phyloP scores from a whole-genome alignment of 208 protist species.

The Phytomonas sp. region DNA sequence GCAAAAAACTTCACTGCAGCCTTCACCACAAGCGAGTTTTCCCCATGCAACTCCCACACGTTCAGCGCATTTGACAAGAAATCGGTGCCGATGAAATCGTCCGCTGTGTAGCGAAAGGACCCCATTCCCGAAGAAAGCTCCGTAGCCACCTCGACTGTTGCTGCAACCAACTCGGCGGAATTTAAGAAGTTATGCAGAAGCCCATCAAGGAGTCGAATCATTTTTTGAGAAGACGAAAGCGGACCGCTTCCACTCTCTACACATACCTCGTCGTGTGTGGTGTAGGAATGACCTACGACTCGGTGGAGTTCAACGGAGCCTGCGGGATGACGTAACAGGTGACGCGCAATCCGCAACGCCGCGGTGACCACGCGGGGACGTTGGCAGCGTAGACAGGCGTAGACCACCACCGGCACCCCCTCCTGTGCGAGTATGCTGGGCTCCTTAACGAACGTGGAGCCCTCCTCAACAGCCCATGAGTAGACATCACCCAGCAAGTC shows the following conservation, averaged over 20 bases:
- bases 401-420: slow-evolving; percentile 40
- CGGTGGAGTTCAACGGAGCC: slow-evolving; percentile 37
- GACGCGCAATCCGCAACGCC: slow-evolving; percentile 29
- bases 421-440: slow-evolving; percentile 51
- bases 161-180: neutral
- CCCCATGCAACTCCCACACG: slow-evolving; percentile 27
- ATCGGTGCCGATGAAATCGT: neutral
- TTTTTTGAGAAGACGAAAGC: neutral
- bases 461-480: slow-evolving; percentile 72
- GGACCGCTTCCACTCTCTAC: neutral
- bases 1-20: slow-evolving; percentile 31
- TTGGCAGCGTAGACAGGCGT: slow-evolving; percentile 27
- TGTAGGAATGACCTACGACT: slow-evolving; percentile 4
- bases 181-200: neutral
- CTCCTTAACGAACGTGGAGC: slow-evolving; percentile 27
- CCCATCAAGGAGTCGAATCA: neutral
- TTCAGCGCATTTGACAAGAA: neutral
- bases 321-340: slow-evolving; percentile 47
- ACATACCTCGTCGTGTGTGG: neutral
- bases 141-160: neutral
- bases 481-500: slow-evolving; percentile 52
- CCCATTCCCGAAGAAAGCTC: neutral
- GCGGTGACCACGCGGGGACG: slow-evolving; percentile 39
- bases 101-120: neutral
- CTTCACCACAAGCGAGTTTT: slow-evolving; percentile 22